phyloP scores from a whole-genome alignment of 2,329 filamentous ascomycete species.

The Claviceps humidiphila region DNA sequence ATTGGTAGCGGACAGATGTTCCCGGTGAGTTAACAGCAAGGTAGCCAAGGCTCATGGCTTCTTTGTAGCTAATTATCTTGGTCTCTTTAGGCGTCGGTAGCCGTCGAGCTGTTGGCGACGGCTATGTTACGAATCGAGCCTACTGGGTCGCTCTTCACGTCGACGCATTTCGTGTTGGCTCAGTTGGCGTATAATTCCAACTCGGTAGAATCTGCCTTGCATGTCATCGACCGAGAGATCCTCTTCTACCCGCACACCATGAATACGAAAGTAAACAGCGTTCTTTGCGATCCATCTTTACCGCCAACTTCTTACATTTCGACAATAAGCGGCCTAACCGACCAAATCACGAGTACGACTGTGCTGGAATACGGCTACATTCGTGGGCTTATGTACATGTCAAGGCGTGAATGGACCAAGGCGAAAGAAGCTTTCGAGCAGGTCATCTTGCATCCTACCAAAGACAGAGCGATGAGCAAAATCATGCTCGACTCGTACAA shows the following conservation, averaged over 20 bases:
- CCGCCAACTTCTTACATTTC: constrained; percentile 46
- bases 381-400: constrained; percentile 52
- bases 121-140: constrained; percentile 57
- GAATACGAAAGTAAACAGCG: constrained; percentile 20
- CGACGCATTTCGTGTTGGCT: constrained; percentile 44
- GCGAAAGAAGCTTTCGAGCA: constrained; percentile 50
- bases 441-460: constrained; percentile 53
- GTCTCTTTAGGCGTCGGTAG: constrained; percentile 27
- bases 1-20: constrained; percentile 26
- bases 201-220: constrained; percentile 39
- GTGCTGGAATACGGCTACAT: constrained; percentile 57
- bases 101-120: constrained; percentile 30
- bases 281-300: constrained; percentile 32
- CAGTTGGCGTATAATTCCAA: constrained; percentile 45
- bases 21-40: constrained; percentile 24
- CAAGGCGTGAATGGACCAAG: constrained; percentile 45
- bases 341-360: constrained; percentile 33
- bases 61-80: neutral
- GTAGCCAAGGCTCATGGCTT: neutral
- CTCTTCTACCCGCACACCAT: constrained; percentile 47
- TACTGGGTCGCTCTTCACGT: constrained; percentile 51
- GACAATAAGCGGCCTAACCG: constrained; percentile 41
- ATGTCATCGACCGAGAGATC: constrained; percentile 51
- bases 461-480: constrained; percentile 51
- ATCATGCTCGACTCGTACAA: constrained; percentile 85